These are phyloP conservation scores for Aspergillus fumigatiaffinis DNA, from an alignment of 2,329 filamentous ascomycete genomes.

Conservation along the genomic window DNA sequence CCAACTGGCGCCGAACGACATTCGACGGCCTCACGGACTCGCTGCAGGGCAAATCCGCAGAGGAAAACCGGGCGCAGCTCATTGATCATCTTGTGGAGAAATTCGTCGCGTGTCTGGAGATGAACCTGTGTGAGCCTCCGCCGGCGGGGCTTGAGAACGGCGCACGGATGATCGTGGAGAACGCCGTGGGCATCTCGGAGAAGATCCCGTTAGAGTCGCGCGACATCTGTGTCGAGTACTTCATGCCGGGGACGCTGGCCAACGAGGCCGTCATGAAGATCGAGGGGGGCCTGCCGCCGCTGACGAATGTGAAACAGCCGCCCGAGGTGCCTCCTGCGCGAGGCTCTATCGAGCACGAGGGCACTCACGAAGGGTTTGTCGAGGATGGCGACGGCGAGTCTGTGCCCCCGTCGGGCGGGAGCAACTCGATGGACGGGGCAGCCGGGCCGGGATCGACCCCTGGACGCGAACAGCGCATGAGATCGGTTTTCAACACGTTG, in stretches of 20 bases:
- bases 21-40: constrained; percentile 79
- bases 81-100: constrained; percentile 66
- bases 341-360: constrained; percentile 17
- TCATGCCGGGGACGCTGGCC: constrained; percentile 69
- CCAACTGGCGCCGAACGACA: constrained; percentile 90
- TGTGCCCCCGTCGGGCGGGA: constrained; percentile 18
- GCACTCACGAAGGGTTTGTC: constrained; percentile 15
- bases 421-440: constrained; percentile 3
- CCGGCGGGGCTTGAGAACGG: constrained; percentile 81
- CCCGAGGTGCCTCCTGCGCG: constrained; percentile 2
- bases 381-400: constrained; percentile 15
- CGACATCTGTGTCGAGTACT: constrained; percentile 84
- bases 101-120: constrained; percentile 65
- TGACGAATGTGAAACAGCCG: constrained; percentile 33
- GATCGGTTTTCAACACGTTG: constrained; percentile 40
- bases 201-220: constrained; percentile 88
- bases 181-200: constrained; percentile 78
- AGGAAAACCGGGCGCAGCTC: constrained; percentile 64
- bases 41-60: constrained; percentile 62
- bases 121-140: constrained; percentile 71
- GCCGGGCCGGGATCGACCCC: background rate
- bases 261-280: constrained; percentile 77
- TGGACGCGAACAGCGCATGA: constrained; percentile 29
- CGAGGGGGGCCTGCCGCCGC: constrained; percentile 63
- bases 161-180: constrained; percentile 86